These are phyloP conservation scores for Onygenales sp. DNA, from an alignment of 2,329 filamentous ascomycete genomes.

Conservation along the genomic window DNA sequence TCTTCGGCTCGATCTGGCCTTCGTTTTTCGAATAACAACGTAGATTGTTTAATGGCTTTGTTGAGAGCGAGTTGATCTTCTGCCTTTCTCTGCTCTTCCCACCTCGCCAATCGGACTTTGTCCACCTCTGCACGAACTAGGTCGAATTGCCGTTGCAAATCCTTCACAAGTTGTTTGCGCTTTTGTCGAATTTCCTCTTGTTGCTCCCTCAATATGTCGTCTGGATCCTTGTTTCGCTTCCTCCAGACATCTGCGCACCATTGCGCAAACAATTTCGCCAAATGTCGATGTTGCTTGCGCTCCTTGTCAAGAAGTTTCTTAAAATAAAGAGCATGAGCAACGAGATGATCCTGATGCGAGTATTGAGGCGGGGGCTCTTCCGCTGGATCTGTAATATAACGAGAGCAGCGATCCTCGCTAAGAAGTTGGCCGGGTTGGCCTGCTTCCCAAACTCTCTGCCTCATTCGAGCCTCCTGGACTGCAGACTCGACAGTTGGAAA, in stretches of 20 bases:
- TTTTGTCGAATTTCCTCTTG: slow-evolving; percentile 55
- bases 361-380: slow-evolving; percentile 72
- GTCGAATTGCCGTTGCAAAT: slow-evolving; percentile 53
- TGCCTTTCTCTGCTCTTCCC: slow-evolving; percentile 47
- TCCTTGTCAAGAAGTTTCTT: slow-evolving; percentile 71
- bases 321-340: slow-evolving; percentile 70
- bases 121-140: slow-evolving; percentile 50
- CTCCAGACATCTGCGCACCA: slow-evolving; percentile 34
- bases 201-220: slow-evolving; percentile 75
- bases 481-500: slow-evolving; percentile 51
- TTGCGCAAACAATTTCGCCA: slow-evolving; percentile 67
- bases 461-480: slow-evolving; percentile 57
- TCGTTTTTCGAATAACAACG: slow-evolving; percentile 39
- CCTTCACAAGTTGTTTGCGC: slow-evolving; percentile 63
- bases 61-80: slow-evolving; percentile 45
- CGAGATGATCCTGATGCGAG: slow-evolving; percentile 77
- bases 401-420: slow-evolving; percentile 58
- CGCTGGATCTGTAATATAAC: slow-evolving; percentile 62
- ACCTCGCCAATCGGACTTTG: slow-evolving; percentile 44
- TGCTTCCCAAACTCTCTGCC: slow-evolving; percentile 62
- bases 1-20: slow-evolving; percentile 33
- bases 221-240: slow-evolving; percentile 38
- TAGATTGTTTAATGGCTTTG: slow-evolving; percentile 43
- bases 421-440: slow-evolving; percentile 66
- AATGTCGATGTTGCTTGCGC: slow-evolving; percentile 63